phyloP scores from a whole-genome alignment of 1,284 basidiomycete species.

The Austroboletus niveus region DNA sequence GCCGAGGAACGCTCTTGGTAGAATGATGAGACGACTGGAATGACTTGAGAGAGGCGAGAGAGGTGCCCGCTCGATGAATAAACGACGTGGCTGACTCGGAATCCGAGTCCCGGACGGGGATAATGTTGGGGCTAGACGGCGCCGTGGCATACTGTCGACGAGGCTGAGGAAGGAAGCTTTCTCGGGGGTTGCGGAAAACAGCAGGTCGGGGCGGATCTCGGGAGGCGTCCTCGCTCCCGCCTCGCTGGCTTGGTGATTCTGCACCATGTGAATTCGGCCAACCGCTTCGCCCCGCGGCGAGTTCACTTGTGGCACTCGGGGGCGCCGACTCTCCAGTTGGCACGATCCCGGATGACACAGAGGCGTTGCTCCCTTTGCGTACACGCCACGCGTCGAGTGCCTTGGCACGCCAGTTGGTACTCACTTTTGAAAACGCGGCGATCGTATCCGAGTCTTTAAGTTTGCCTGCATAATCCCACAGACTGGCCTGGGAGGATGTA shows the following conservation, averaged over 20 bases:
- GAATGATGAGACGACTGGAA: constrained; percentile 28
- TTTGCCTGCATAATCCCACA: constrained; percentile 73
- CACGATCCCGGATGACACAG: constrained; percentile 4
- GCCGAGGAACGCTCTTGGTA: constrained; percentile 49
- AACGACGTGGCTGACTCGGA: constrained; percentile 27
- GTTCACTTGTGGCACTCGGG: constrained; percentile 18
- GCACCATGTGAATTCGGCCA: constrained; percentile 11
- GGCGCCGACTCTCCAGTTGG: constrained; percentile 6
- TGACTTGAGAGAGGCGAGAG: constrained; percentile 46
- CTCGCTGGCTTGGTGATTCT: constrained; percentile 19
- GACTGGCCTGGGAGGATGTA: constrained; percentile 26
- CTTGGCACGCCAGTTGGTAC: constrained; percentile 70
- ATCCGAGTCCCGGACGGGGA: constrained; percentile 30
- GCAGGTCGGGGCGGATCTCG: constrained; percentile 54
- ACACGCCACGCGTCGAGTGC: constrained; percentile 48
- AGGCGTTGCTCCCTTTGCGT: constrained; percentile 15
- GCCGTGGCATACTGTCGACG: constrained; percentile 33
- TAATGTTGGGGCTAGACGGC: constrained; percentile 40
- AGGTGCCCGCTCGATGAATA: constrained; percentile 36
- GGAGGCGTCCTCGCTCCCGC: constrained; percentile 40
- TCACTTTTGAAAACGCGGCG: constrained; percentile 66
- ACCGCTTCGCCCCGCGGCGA: constrained; percentile 10
- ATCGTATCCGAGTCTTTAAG: constrained; percentile 69
- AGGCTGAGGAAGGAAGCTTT: constrained; percentile 47
- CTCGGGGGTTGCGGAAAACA: constrained; percentile 56